phyloP scores from a whole-genome alignment of 108 stramenopile genomes.

The Seminavis robusta region DNA sequence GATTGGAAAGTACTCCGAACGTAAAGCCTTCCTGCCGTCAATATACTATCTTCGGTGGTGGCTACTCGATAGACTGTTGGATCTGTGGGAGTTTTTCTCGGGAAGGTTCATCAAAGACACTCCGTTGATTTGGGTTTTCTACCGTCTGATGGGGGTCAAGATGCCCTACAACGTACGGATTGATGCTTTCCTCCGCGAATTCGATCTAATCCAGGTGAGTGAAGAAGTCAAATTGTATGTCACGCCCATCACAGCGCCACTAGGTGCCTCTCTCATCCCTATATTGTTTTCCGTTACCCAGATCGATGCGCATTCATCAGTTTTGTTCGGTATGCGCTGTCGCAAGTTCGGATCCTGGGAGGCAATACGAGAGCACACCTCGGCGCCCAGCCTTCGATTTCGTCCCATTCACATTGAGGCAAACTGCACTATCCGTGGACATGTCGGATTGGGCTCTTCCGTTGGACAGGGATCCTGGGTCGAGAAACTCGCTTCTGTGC shows the following conservation, averaged over 20 bases:
- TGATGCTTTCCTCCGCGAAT: conserved; percentile 6
- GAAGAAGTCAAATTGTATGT: too few relatives aligned
- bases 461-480: background rate
- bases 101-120: conserved; percentile 10
- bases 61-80: background rate
- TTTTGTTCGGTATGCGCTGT: background rate
- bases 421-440: background rate
- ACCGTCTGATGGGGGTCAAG: conserved; percentile 7
- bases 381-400: conserved; percentile 1
- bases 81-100: background rate
- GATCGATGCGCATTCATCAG: background rate
- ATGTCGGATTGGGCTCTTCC: background rate
- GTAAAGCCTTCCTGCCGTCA: background rate
- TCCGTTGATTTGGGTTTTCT: conserved; percentile 4
- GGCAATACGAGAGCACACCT: background rate
- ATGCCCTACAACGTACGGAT: background rate
- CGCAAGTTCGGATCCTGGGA: conserved; percentile 5
- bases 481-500: background rate
- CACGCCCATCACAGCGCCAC: too few relatives aligned
- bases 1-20: conserved; percentile 7
- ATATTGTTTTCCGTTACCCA: too few relatives aligned
- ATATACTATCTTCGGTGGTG: conserved; percentile 7
- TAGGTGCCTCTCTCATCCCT: too few relatives aligned
- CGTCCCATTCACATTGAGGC: background rate
- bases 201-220: conserved; percentile 1